phyloP scores from a whole-genome alignment of 768 basidiomycete species.

The Agrocybe chaxingu region DNA sequence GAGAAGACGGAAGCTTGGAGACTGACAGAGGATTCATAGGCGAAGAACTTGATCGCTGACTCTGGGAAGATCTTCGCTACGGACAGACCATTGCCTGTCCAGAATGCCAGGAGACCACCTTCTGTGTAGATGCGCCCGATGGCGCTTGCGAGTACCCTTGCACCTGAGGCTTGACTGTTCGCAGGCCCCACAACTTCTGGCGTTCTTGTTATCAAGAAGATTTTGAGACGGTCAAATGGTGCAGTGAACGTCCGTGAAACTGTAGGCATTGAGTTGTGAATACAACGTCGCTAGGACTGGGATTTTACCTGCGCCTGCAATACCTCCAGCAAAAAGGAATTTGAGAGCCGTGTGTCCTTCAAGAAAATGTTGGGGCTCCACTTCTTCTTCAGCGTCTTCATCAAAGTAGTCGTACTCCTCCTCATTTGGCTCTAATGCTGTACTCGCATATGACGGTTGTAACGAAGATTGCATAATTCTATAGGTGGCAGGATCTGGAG shows the following conservation, averaged over 20 bases:
- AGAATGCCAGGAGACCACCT: conserved; percentile 87
- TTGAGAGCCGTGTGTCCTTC: conserved; percentile 75
- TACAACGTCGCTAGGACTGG: background rate
- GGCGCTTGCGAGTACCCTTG: conserved; percentile 68
- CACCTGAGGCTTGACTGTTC: conserved; percentile 41
- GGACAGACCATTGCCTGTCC: conserved; percentile 96
- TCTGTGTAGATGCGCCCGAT: conserved; percentile 82
- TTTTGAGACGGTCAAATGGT: conserved; percentile 94
- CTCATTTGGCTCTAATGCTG: conserved; percentile 29
- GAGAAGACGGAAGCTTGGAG: conserved; percentile 6
- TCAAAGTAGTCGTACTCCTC: conserved; percentile 43
- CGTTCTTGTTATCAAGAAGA: conserved; percentile 91
- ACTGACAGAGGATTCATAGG: conserved; percentile 90
- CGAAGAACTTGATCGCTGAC: conserved; percentile 97
- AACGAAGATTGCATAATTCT: conserved; percentile 12
- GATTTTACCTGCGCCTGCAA: conserved; percentile 85
- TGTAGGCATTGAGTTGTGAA: conserved; percentile 26
- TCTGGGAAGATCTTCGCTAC: conserved; percentile 96
- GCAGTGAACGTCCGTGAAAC: conserved; percentile 97
- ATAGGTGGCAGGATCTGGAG: conserved; percentile 31
- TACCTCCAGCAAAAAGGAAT: conserved; percentile 90
- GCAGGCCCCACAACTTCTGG: conserved; percentile 65
- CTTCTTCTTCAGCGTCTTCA: conserved; percentile 54
- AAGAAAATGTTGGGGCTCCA: conserved; percentile 58
- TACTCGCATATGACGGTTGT: conserved; percentile 4